phyloP scores from a whole-genome alignment of 352 stramenopile genomes.

The Phytophthora pluvialis region DNA sequence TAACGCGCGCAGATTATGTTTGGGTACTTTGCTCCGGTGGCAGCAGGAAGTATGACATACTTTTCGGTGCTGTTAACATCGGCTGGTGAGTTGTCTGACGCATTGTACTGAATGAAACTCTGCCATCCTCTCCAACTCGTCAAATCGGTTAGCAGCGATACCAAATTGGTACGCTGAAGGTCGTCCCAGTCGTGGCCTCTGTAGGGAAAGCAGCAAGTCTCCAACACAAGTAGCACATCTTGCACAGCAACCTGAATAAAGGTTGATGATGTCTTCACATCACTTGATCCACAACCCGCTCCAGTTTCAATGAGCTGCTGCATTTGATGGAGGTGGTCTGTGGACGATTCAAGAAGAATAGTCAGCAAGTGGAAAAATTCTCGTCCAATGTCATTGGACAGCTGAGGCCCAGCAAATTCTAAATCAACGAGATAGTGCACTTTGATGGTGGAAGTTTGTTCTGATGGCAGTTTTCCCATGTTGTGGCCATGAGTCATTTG shows the following conservation, averaged over 20 bases:
- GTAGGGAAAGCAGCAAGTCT: conserved; percentile 85
- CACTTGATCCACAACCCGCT: conserved; percentile 1
- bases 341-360: conserved; percentile 56
- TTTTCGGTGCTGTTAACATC: conserved; percentile 44
- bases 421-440: conserved; percentile 80
- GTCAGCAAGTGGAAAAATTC: conserved; percentile 78
- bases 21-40: conserved; percentile 57
- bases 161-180: conserved; percentile 64
- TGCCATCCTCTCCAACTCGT: conserved; percentile 83
- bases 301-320: conserved; percentile 40
- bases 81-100: conserved; percentile 39
- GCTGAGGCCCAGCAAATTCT: conserved; percentile 63
- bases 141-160: conserved; percentile 71
- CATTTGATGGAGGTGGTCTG: conserved; percentile 45
- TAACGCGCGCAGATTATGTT: conserved; percentile 75
- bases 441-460: conserved; percentile 51
- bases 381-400: conserved; percentile 50
- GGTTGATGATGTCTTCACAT: conserved; percentile 24
- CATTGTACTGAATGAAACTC: conserved; percentile 60
- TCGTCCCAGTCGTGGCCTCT: conserved; percentile 62
- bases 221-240: conserved; percentile 77
- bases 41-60: conserved; percentile 63
- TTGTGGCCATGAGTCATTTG: conserved; percentile 8
- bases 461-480: background rate
- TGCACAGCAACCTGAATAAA: conserved; percentile 63